phyloP scores from a whole-genome alignment of 129 eudicot genomes.

The Sambucus nigra region DNA sequence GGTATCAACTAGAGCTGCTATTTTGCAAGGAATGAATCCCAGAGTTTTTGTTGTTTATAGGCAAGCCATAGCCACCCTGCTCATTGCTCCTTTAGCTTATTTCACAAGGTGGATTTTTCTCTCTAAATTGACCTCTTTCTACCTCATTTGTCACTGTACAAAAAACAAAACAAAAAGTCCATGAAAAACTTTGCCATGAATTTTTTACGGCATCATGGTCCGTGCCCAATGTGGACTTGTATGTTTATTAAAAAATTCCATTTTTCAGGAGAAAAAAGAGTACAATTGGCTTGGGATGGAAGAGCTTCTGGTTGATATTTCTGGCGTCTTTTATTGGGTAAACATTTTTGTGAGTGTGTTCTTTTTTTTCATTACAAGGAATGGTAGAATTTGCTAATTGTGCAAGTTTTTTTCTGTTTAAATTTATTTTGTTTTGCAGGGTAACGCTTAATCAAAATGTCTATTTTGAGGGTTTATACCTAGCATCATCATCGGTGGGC shows the following conservation, averaged over 20 bases:
- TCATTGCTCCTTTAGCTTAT: constrained; percentile 60
- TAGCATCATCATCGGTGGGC: constrained; percentile 74
- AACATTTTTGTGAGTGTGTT: background rate
- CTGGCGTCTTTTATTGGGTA: constrained; percentile 63
- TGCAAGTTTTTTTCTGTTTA: background rate
- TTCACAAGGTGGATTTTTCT: constrained; percentile 31
- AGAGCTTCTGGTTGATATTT: constrained; percentile 61
- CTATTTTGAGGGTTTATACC: constrained; percentile 56
- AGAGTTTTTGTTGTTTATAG: constrained; percentile 78
- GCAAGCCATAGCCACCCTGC: constrained; percentile 53
- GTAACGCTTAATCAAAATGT: constrained; percentile 58
- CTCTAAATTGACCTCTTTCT: background rate
- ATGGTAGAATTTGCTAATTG: background rate
- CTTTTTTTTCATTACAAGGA: background rate
- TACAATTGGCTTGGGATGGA: constrained; percentile 38
- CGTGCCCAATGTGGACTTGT: background rate
- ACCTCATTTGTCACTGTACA: too few species aligned
- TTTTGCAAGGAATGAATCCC: constrained; percentile 73
- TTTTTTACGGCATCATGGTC: background rate
- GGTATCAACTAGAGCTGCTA: constrained; percentile 56
- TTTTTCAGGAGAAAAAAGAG: constrained; percentile 37
- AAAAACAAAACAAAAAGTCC: too few species aligned
- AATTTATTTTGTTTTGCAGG: constrained; percentile 27
- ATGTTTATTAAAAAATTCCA: background rate
- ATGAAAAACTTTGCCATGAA: background rate